Percentiles rank a stretch among this genome's conserved stretches.
Evolutionary conservation across 495 filamentous ascomycete genomes (phyloP).

Genomic region (Amorphotheca resinae): DNA sequence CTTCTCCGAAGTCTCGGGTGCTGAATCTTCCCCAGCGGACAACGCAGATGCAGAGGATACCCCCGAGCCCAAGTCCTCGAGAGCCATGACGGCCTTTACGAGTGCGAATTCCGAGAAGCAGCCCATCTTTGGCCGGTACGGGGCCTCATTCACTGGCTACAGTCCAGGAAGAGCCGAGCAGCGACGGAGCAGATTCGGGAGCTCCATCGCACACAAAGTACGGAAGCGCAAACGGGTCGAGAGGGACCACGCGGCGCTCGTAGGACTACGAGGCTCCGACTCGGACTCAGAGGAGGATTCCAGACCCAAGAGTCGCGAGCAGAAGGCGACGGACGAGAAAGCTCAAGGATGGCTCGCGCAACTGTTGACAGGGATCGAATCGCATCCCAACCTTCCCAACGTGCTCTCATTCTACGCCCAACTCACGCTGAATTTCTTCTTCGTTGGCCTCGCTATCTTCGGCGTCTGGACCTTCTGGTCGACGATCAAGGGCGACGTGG

Average conservation of each 20-base stretch:
- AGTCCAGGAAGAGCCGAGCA: slow-evolving; percentile 45
- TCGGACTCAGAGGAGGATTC: slow-evolving; percentile 43
- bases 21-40: slow-evolving; percentile 68
- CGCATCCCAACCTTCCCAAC: slow-evolving; percentile 73
- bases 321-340: slow-evolving; percentile 13
- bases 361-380: slow-evolving; percentile 56
- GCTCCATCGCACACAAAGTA: slow-evolving; percentile 37
- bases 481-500: slow-evolving; percentile 65
- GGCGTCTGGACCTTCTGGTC: slow-evolving; percentile 55
- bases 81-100: slow-evolving; percentile 25
- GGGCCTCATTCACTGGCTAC: slow-evolving; percentile 24
- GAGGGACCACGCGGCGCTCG: slow-evolving; percentile 28
- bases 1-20: slow-evolving; percentile 55
- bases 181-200: slow-evolving; percentile 38
- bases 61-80: slow-evolving; percentile 43
- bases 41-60: slow-evolving; percentile 58
- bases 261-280: slow-evolving; percentile 37
- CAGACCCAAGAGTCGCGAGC: slow-evolving; percentile 17
- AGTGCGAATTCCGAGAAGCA: slow-evolving; percentile 31
- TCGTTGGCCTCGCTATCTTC: slow-evolving; percentile 55
- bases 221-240: slow-evolving; percentile 40
- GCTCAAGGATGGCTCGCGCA: slow-evolving; percentile 34
- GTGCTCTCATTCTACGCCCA: slow-evolving; percentile 80
- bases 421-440: slow-evolving; percentile 61
- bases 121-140: slow-evolving; percentile 36